Conservation (phyloP, 495 filamentous ascomycete genomes). For the Hypoxylon crocopeplum region DNA sequence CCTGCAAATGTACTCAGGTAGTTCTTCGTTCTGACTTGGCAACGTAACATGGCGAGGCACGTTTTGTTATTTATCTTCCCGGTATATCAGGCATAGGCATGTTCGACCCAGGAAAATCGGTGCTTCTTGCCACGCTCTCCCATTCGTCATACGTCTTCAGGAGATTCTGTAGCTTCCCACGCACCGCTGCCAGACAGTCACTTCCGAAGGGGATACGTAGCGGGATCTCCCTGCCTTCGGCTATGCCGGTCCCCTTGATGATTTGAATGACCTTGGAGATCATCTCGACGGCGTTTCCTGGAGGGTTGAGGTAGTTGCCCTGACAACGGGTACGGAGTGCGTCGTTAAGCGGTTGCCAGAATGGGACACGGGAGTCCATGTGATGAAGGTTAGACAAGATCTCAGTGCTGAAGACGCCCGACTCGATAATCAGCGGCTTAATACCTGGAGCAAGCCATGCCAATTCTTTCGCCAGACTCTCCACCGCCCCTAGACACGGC, state of each 20-base stretch:
- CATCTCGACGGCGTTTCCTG: slow-evolving; percentile 5
- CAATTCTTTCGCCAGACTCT: slow-evolving; percentile 11
- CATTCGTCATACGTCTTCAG: slow-evolving; percentile 17
- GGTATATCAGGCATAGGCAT: not conserved
- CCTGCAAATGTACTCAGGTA: no score
- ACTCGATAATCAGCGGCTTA: slow-evolving; percentile 17
- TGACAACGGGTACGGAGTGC: not conserved
- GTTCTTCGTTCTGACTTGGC: no score
- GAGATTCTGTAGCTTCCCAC: not conserved
- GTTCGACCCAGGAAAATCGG: not conserved
- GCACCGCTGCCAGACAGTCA: slow-evolving; percentile 9
- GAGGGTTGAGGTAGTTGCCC: slow-evolving; percentile 7
- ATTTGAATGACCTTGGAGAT: slow-evolving; percentile 16
- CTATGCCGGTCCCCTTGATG: slow-evolving; percentile 10
- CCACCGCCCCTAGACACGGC: slow-evolving; percentile 5
- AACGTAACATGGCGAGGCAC: no score
- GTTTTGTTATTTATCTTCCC: no score
- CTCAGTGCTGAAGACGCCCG: slow-evolving; percentile 8
- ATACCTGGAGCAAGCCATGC: slow-evolving; percentile 20
- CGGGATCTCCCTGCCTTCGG: slow-evolving; percentile 4
- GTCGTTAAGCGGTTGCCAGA: slow-evolving; percentile 13
- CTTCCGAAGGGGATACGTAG: slow-evolving; percentile 13
- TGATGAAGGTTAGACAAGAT: slow-evolving; percentile 8
- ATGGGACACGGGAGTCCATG: slow-evolving; percentile 1
- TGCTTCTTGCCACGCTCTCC: slow-evolving; percentile 13